Evolutionary conservation across 371 early-diverging fungal species (phyloP).

Genomic region (Nematocida minor): DNA sequence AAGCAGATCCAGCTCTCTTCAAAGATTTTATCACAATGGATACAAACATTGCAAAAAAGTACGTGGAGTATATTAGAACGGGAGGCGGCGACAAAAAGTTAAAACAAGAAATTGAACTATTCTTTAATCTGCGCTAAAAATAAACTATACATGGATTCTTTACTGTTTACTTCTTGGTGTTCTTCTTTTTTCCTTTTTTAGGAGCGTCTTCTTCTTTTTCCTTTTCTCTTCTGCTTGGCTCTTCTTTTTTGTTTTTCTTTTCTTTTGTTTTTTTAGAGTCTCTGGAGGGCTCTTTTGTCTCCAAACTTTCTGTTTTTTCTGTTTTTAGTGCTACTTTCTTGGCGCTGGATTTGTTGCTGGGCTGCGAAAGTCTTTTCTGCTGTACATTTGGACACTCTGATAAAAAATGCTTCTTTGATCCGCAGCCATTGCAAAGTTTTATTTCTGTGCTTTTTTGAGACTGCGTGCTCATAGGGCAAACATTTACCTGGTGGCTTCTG

Average conservation of each 20-base stretch:
- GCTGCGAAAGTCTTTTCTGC: too few relatives aligned
- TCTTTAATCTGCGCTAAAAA: neutral
- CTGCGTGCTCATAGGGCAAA: neutral
- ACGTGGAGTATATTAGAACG: neutral
- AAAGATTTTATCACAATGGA: slow-evolving; percentile 36
- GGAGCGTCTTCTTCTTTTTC: neutral
- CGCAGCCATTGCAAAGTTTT: slow-evolving; percentile 1
- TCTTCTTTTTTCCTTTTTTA: slow-evolving; percentile 32
- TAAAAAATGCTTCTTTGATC: neutral
- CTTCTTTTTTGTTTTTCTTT: neutral
- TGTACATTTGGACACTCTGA: neutral
- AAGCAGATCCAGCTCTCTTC: slow-evolving; percentile 21
- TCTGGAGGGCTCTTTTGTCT: neutral
- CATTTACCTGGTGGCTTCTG: neutral
- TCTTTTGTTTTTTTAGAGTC: neutral
- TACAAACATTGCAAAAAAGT: neutral
- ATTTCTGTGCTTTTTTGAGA: neutral
- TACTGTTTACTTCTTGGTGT: neutral
- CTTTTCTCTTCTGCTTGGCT: neutral
- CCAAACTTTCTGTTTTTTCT: neutral
- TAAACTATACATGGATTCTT: neutral
- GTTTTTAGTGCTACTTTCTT: neutral
- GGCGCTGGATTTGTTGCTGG: neutral
- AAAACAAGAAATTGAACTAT: neutral
- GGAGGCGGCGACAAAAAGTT: slow-evolving; percentile 7